Base-by-base conservation (phyloP, 2,329 filamentous ascomycete species). In the Verticillium isaacii region DNA sequence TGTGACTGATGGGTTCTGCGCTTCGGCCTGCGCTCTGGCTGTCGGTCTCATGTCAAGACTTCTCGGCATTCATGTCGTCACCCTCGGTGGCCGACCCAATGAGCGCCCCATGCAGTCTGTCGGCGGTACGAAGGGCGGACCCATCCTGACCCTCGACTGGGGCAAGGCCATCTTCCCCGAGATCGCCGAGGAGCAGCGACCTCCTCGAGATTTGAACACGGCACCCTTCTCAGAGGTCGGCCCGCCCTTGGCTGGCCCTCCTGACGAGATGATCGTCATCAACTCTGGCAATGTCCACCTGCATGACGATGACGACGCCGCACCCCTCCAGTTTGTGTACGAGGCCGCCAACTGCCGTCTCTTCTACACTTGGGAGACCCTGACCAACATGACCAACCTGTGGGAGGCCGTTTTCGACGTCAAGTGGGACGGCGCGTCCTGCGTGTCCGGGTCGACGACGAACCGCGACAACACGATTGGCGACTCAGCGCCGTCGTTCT, bases 41-140 rank as follows among this genome's bases (percentile, higher is more conserved):
- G 62, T 66, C 14, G 62, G 63, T 60, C 76, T 86, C 41, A 81
- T 89, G 77, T 77, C 79, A 7, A 73, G 77, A 63, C 75, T 78
- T 61, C 78, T 76, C 36, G 80, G 82, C 17, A 80, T 89, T 2
- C 82, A 81, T 64, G 82, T 82, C 55, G 77, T 89, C 57, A 78
- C 79, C 1, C 76, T 87, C 36, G 88, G 89, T 11, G 89, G 89
- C 1, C 82, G 84, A 1, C 82, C 87, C 0, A 73, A 75, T 12
- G 67, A 77, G 0, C 74, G 74, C 0, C 80, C 82, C 0, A 89
- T 88, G 76, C 85, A 89, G 74, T 81, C 79, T 5, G 78, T 89
- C 19, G 86, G 87, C n/a, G 88, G 87, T n/a, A 81, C 85, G 57
- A 86, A 88, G 67, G 88, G 88, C 36, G 75, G 74, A 1, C 75